Evolutionary conservation across 106 monocot species (phyloP), one percentile per base, ranked within the genome.

Genomic region (Ottelia alismoides): DNA sequence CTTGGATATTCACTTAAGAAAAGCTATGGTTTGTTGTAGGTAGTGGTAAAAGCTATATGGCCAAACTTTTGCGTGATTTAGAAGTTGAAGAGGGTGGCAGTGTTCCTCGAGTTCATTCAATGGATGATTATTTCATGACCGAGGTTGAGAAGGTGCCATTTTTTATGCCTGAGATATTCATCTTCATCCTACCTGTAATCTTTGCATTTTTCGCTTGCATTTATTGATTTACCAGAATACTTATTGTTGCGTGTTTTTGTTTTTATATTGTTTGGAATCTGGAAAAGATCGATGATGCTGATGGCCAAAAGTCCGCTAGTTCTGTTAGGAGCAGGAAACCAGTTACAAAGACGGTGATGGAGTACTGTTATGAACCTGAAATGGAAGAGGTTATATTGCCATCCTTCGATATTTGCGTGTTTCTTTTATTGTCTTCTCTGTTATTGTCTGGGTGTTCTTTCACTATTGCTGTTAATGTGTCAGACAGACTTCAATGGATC

Each of bases 121-220:
- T 98, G 67, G 96, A 98, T 85, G 96, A 98, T 71, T 98, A 98
- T 66, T 98, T 89, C 64, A 98, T 98, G 96, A 74, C 82, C 45
- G 96, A 98, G 75, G 82, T 98, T 55, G 96, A 98, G 73, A 98
- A 89, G 81, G 96, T 88, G 22, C 49, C 16, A 1, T 40, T 25
- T 25, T 5, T 26, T 27, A 27, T 25, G 28, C 19, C 22, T 43
- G 40, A 7, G 16, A 43, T 43, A 16, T 16, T 7, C 16, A 43
- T 7, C 40, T 43, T n/a, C n/a, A n/a, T n/a, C n/a, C n/a, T n/a
- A n/a, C n/a, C n/a, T n/a, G n/a, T n/a, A n/a, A n/a, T n/a, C n/a
- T n/a, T n/a, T n/a, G n/a, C n/a, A n/a, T n/a, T n/a, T n/a, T n/a
- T n/a, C n/a, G n/a, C n/a, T n/a, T n/a, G n/a, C n/a, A n/a, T n/a